These are phyloP conservation scores for Lichtheimia hyalospora DNA, from an alignment of 371 early-diverging fungal genomes.

Conservation along the genomic window DNA sequence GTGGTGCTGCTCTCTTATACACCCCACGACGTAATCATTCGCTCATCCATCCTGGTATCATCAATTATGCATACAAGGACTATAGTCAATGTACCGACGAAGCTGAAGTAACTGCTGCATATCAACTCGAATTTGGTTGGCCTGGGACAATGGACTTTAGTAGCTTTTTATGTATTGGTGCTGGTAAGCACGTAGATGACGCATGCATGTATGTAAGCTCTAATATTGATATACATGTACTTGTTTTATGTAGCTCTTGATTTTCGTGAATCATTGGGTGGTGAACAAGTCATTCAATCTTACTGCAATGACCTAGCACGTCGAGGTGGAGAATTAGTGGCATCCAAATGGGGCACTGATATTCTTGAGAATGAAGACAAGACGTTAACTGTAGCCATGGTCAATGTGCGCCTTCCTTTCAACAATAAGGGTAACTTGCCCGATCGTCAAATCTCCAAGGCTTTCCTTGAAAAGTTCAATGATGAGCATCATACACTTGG, in stretches of 20 bases:
- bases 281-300: slow-evolving; percentile 53
- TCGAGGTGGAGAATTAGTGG: slow-evolving; percentile 54
- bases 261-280: slow-evolving; percentile 54
- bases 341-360: slow-evolving; percentile 58
- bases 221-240: too few species aligned
- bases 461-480: slow-evolving; percentile 42
- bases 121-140: slow-evolving; percentile 40
- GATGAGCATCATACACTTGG: slow-evolving; percentile 44
- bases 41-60: slow-evolving; percentile 53
- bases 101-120: slow-evolving; percentile 9
- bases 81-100: slow-evolving; percentile 12
- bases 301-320: slow-evolving; percentile 59
- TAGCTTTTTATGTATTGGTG: slow-evolving; percentile 45
- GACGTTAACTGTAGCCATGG: slow-evolving; percentile 49
- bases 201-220: too few species aligned
- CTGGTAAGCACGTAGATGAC: slow-evolving; percentile 31
- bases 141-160: slow-evolving; percentile 42
- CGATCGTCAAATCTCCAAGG: slow-evolving; percentile 11
- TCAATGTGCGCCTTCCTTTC: slow-evolving; percentile 59
- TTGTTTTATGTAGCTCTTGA: slow-evolving; percentile 33
- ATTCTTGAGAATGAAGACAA: slow-evolving; percentile 54
- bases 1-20: slow-evolving; percentile 63
- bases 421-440: slow-evolving; percentile 7
- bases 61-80: slow-evolving; percentile 44
- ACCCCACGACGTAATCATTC: slow-evolving; percentile 52